Evolutionary conservation across 1,139 yeast species (phyloP).

Genomic region (Protomyces arabidopsidicola): DNA sequence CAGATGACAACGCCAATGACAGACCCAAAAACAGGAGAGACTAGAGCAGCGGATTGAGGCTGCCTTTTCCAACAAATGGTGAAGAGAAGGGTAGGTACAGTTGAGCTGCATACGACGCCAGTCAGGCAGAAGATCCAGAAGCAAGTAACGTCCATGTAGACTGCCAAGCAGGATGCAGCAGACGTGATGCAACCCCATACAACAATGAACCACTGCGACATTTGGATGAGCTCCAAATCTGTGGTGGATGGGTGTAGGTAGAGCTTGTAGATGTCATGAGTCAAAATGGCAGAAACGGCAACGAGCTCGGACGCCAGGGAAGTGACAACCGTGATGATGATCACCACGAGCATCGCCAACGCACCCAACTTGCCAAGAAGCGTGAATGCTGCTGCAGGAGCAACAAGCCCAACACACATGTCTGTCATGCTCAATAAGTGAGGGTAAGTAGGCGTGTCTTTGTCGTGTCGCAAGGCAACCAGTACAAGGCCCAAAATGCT

Average conservation of each 20-base stretch:
- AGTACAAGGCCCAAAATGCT: slow-evolving; percentile 44
- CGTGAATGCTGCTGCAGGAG: slow-evolving; percentile 46
- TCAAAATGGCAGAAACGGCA: slow-evolving; percentile 47
- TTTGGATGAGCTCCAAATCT: slow-evolving; percentile 44
- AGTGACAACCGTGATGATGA: slow-evolving; percentile 50
- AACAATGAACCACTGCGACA: slow-evolving; percentile 32
- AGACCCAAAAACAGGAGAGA: slow-evolving; percentile 37
- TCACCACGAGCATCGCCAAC: slow-evolving; percentile 45
- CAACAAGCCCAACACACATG: slow-evolving; percentile 44
- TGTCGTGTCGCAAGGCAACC: slow-evolving; percentile 40
- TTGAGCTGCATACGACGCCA: slow-evolving; percentile 36
- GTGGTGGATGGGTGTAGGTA: slow-evolving; percentile 47
- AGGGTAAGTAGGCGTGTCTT: slow-evolving; percentile 43
- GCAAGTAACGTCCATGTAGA: slow-evolving; percentile 38
- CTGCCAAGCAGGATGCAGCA: slow-evolving; percentile 35
- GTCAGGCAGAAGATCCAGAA: slow-evolving; percentile 41
- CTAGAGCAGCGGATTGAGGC: slow-evolving; percentile 30
- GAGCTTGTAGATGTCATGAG: slow-evolving; percentile 49
- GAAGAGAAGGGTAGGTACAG: slow-evolving; percentile 38
- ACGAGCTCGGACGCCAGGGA: slow-evolving; percentile 50
- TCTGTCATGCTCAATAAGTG: slow-evolving; percentile 34
- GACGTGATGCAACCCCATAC: slow-evolving; percentile 24
- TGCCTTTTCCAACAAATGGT: slow-evolving; percentile 45
- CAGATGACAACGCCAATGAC: slow-evolving; percentile 41
- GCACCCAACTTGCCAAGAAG: slow-evolving; percentile 48